phyloP scores from a whole-genome alignment of 345 rosid genomes.

The Gynandropsis gynandra region DNA sequence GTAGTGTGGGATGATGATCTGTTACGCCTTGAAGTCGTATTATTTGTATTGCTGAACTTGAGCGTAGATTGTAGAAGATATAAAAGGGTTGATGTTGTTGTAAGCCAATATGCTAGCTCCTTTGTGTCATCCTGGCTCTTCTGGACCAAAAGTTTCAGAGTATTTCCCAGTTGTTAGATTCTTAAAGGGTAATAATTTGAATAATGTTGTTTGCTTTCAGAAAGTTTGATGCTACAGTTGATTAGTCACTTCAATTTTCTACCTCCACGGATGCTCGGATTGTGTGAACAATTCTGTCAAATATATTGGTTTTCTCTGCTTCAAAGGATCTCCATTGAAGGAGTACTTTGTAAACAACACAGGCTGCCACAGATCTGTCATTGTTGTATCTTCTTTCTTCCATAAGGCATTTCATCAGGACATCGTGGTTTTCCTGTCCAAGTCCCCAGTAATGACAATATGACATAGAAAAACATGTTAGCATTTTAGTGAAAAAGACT shows the following conservation, averaged over 20 bases:
- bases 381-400: conserved; percentile 44
- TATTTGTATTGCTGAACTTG: conserved; percentile 42
- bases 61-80: conserved; percentile 54
- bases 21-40: conserved; percentile 33
- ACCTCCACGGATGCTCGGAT: conserved; percentile 51
- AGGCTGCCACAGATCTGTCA: conserved; percentile 49
- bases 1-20: conserved; percentile 34
- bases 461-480: too few relatives aligned
- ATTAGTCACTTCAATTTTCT: neutral
- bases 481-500: too few relatives aligned
- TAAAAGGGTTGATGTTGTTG: conserved; percentile 54
- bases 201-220: conserved; percentile 1
- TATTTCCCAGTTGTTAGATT: neutral
- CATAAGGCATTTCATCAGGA: conserved; percentile 39
- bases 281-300: conserved; percentile 46
- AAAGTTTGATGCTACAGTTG: neutral
- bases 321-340: conserved; percentile 66
- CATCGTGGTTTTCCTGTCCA: conserved; percentile 52
- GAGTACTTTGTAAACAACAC: conserved; percentile 43
- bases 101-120: conserved; percentile 58
- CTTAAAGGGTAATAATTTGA: neutral
- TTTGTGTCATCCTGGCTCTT: conserved; percentile 40
- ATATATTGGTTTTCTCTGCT: conserved; percentile 54
- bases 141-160: conserved; percentile 16
- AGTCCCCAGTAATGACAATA: neutral